Evolutionary conservation across 2,329 filamentous ascomycete species (phyloP).

Genomic region (Colletotrichum chrysophilum): DNA sequence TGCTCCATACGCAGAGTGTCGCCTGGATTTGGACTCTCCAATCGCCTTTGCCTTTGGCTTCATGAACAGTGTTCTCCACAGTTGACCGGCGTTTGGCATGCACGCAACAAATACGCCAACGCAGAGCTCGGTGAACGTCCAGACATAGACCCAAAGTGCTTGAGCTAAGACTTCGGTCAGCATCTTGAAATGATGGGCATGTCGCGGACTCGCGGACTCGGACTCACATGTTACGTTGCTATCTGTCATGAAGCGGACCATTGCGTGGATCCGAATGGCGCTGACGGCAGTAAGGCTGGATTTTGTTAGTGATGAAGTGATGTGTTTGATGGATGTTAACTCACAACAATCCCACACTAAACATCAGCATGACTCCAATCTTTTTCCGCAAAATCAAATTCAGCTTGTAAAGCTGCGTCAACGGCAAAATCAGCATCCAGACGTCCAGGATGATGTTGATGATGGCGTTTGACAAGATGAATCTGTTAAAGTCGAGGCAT

Average conservation of each 20-base stretch:
- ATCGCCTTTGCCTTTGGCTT: neutral
- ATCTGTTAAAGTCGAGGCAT: neutral
- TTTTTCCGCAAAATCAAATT: conserved; percentile 24
- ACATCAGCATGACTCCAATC: conserved; percentile 8
- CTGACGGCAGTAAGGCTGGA: neutral
- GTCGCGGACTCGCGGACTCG: neutral
- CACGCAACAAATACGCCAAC: neutral
- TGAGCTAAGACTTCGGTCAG: neutral
- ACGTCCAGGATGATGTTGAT: conserved; percentile 27
- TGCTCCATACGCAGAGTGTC: neutral
- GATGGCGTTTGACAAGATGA: neutral
- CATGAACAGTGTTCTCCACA: neutral
- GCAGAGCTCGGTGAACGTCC: neutral
- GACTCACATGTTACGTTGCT: neutral
- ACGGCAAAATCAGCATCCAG: conserved; percentile 24
- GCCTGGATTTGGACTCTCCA: neutral
- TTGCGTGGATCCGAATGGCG: neutral
- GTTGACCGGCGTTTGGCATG: neutral
- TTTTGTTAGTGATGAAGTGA: neutral
- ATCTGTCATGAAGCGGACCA: neutral
- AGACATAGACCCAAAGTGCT: neutral
- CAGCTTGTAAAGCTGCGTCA: conserved; percentile 22
- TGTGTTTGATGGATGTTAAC: rapidly evolving
- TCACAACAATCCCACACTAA: neutral
- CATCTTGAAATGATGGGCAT: neutral